Base-by-base conservation (phyloP, 148 eudicot species). In the Camellia lanceoleosa region DNA sequence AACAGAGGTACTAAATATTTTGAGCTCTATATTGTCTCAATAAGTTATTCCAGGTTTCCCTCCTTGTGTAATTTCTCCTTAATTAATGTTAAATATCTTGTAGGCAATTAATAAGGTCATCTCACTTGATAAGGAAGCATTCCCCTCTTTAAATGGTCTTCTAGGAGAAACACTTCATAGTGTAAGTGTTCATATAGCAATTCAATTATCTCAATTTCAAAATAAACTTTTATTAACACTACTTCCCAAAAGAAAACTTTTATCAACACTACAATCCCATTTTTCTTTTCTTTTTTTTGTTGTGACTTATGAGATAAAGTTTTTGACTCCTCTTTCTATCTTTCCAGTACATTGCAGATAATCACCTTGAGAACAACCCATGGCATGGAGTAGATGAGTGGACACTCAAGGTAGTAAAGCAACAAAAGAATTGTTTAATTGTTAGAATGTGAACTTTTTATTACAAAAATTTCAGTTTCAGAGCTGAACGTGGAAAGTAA, bases 51-150 rank as follows among this genome's bases (percentile, higher is more conserved):
- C 43, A 46, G 12, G 18, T 16, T 41, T 42, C 47, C 18, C 43
- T 62, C 69, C 11, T 12, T 10, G 41, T 30, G 76, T 61, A 23
- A 52, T 59, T 72, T 74, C 20, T 15, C 44, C 64, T 18, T 43
- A 20, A 69, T 76, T 77, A n/a, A 19, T 30, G 55, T 84, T 20
- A 76, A 55, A 60, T 38, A 54, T 14, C 73, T 44, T 81, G 70
- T 74, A 95, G 98, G 97, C 98, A 69, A 81, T 84, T 77, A 91
- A 82, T 83, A 89, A 88, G 73, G 95, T 92, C 75, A 85, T 84
- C 75, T 95, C 97, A 46, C 89, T 95, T 78, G 97, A 93, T 83
- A 88, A 93, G 80, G 95, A 90, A 84, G 93, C 90, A 58, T 95
- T 88, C 81, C 92, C 97, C 47, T 23, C 30, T 23, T 23, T 23